Evolutionary conservation across 1,284 basidiomycete species (phyloP).

Genomic region (Moniliella sp.): DNA sequence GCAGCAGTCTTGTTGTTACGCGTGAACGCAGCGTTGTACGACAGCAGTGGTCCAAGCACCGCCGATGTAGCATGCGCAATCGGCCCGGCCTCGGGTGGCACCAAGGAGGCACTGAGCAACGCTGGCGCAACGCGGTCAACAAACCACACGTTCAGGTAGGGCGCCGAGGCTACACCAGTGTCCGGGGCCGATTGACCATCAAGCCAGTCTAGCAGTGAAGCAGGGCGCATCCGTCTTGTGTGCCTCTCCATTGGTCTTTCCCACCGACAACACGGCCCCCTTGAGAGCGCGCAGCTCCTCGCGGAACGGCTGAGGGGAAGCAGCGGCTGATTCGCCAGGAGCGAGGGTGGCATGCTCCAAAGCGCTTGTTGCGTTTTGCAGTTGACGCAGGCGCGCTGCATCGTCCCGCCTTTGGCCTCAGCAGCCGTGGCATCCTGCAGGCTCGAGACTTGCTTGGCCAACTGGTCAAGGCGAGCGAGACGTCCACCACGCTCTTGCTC

Average conservation of each 20-base stretch:
- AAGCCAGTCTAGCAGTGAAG: too few relatives aligned
- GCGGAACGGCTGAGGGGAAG: too few relatives aligned
- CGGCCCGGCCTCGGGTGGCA: constrained; percentile 72
- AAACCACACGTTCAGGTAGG: constrained; percentile 76
- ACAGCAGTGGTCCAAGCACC: constrained; percentile 53
- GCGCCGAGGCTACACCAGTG: constrained; percentile 63
- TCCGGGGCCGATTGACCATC: too few relatives aligned
- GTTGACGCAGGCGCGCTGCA: constrained; percentile 61
- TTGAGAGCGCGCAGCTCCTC: too few relatives aligned
- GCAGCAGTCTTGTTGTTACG: constrained; percentile 57
- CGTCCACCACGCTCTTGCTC: constrained; percentile 89
- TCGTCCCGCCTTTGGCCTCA: constrained; percentile 70
- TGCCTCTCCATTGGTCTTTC: too few relatives aligned
- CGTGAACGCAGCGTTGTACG: too few relatives aligned
- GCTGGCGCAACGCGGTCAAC: constrained; percentile 59
- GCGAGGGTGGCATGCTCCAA: constrained; percentile 15
- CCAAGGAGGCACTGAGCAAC: constrained; percentile 65
- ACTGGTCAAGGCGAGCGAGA: constrained; percentile 75
- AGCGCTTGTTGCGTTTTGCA: constrained; percentile 37
- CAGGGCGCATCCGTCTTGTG: too few relatives aligned
- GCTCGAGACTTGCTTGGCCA: constrained; percentile 68
- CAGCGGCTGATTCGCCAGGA: too few relatives aligned
- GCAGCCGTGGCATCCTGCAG: constrained; percentile 74
- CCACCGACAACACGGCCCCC: too few relatives aligned
- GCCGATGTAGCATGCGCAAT: constrained; percentile 66